These are phyloP conservation scores for Farysia itapuensis DNA, from an alignment of 1,284 basidiomycete species.

Conservation along the genomic window DNA sequence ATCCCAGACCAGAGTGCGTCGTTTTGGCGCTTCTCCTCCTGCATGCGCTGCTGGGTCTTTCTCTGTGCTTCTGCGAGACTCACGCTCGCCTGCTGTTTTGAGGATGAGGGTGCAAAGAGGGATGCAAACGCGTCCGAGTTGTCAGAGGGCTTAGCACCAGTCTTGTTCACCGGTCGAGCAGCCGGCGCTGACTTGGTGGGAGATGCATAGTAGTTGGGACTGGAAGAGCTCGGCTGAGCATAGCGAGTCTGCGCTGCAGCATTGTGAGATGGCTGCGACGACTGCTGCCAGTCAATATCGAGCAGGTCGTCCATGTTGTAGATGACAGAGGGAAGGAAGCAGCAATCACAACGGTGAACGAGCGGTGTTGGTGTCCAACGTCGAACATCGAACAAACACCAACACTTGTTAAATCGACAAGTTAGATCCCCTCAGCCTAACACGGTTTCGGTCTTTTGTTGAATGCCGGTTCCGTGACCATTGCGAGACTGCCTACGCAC, in stretches of 20 bases:
- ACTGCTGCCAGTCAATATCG: conserved; percentile 49
- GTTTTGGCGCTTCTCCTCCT: conserved; percentile 13
- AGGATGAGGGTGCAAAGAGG: conserved; percentile 30
- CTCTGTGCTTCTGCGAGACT: conserved; percentile 26
- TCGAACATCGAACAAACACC: too few relatives aligned
- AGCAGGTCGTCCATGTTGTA: conserved; percentile 55
- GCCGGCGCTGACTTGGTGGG: conserved; percentile 4
- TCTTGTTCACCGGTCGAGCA: conserved; percentile 3
- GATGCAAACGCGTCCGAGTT: conserved; percentile 48
- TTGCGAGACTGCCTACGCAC: too few relatives aligned
- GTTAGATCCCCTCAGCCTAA: too few relatives aligned
- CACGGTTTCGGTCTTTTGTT: too few relatives aligned
- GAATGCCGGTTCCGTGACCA: too few relatives aligned
- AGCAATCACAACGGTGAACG: too few relatives aligned
- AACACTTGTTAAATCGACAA: too few relatives aligned
- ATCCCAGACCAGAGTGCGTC: conserved; percentile 33
- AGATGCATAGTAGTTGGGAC: conserved; percentile 18
- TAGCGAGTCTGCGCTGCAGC: conserved; percentile 20
- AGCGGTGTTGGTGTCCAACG: too few relatives aligned
- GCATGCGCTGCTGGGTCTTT: conserved; percentile 5
- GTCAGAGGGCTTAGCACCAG: conserved; percentile 2
- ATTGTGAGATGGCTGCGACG: conserved; percentile 15
- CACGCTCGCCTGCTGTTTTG: conserved; percentile 16
- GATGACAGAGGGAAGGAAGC: too few relatives aligned
- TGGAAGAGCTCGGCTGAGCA: conserved; percentile 1